Conservation (phyloP, 257 asterid species). For the Solanum paucissectum region DNA sequence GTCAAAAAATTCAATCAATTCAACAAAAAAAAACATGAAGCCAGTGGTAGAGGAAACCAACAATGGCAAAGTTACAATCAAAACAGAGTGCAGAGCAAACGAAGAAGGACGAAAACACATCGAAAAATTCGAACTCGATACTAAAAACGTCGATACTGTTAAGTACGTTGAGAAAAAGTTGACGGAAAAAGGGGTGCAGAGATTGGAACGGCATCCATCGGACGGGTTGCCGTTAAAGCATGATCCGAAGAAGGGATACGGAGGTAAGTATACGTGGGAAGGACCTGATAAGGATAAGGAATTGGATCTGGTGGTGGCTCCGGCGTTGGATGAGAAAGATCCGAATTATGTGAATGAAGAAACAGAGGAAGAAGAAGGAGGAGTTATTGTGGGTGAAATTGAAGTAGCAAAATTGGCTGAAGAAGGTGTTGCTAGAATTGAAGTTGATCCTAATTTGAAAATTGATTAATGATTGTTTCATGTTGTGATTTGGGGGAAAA, state of each 20-base stretch:
- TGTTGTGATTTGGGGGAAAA: background rate
- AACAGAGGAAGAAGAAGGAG: background rate
- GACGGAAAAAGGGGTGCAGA: slow-evolving; percentile 34
- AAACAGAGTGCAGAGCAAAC: slow-evolving; percentile 35
- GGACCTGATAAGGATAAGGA: slow-evolving; percentile 46
- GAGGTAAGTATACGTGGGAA: slow-evolving; percentile 74
- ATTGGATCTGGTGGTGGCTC: slow-evolving; percentile 23
- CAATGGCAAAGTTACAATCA: background rate
- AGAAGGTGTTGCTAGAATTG: slow-evolving; percentile 46
- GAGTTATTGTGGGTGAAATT: slow-evolving; percentile 34
- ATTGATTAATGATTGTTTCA: background rate
- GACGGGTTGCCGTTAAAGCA: slow-evolving; percentile 72
- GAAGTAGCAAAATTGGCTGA: slow-evolving; percentile 41
- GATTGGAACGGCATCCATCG: slow-evolving; percentile 66
- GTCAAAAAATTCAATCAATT: too few species aligned
- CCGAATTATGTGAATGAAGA: slow-evolving; percentile 43
- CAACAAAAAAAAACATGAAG: slow-evolving; percentile 20
- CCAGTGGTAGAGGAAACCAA: background rate
- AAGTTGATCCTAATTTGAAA: slow-evolving; percentile 35
- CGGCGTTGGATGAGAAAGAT: slow-evolving; percentile 48
- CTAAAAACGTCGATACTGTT: slow-evolving; percentile 27
- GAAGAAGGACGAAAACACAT: slow-evolving; percentile 37
- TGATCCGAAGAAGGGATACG: slow-evolving; percentile 66
- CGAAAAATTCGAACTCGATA: slow-evolving; percentile 33
- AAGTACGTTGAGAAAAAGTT: slow-evolving; percentile 42